Conservation (phyloP, 148 eudicot species). For the Fagopyrum tataricum region DNA sequence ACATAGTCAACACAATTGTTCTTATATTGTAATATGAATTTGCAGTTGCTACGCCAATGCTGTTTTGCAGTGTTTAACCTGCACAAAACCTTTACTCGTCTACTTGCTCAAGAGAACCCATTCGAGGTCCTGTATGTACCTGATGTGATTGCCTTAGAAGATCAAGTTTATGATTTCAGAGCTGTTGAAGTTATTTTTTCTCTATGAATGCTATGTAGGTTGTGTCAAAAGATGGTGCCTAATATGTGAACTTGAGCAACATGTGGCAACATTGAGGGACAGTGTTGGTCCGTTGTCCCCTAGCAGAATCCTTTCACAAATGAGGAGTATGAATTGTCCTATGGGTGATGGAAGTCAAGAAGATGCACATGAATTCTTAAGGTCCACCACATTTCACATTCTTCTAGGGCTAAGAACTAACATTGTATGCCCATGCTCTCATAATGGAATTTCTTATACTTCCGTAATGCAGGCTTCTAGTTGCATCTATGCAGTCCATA, state of each 20-base stretch:
- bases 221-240: conserved; percentile 76
- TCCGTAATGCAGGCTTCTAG: conserved; percentile 56
- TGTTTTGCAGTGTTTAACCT: conserved; percentile 85
- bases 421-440: neutral
- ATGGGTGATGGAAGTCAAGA: conserved; percentile 95
- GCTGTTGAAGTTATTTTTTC: neutral
- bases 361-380: conserved; percentile 97
- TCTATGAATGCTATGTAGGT: conserved; percentile 33
- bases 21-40: conserved; percentile 13
- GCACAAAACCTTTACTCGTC: conserved; percentile 79
- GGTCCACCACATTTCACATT: conserved; percentile 33
- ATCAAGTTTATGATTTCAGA: neutral
- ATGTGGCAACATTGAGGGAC: conserved; percentile 63
- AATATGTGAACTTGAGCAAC: conserved; percentile 92
- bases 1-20: neutral
- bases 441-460: neutral
- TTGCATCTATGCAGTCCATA: conserved; percentile 93
- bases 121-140: conserved; percentile 68
- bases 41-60: conserved; percentile 99
- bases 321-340: conserved; percentile 67
- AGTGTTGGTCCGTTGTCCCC: conserved; percentile 75
- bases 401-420: neutral
- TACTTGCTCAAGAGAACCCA: conserved; percentile 73
- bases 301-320: conserved; percentile 58
- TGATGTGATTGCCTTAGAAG: conserved; percentile 1